Conservation (phyloP, 2,329 filamentous ascomycete species). For the Plectosphaerella cucumerina region DNA sequence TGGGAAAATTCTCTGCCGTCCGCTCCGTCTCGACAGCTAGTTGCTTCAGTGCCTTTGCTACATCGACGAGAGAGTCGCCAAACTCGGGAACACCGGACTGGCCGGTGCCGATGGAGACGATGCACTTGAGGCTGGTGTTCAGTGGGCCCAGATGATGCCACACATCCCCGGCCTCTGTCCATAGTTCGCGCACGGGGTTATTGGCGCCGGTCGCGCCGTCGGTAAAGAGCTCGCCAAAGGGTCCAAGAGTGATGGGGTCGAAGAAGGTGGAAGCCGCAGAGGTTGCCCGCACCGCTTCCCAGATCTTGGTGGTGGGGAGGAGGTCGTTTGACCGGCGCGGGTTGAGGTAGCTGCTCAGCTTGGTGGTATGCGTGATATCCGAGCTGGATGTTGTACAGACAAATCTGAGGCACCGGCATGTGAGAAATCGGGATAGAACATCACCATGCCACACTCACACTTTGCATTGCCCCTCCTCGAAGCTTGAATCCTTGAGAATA, state of each 20-base stretch:
- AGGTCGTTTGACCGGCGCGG: constrained; percentile 5
- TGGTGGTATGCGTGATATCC: constrained; percentile 9
- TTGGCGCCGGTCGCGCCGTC: constrained; percentile 26
- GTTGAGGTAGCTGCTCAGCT: constrained; percentile 12
- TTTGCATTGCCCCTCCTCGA: too few species aligned
- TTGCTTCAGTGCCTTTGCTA: too few species aligned
- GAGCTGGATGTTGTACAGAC: constrained; percentile 18
- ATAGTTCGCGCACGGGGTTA: constrained; percentile 36
- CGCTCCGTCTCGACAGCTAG: too few species aligned
- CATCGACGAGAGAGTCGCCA: too few species aligned
- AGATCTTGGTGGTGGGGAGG: constrained; percentile 29
- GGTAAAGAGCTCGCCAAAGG: not conserved
- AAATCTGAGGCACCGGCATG: constrained; percentile 10
- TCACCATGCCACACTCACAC: too few species aligned
- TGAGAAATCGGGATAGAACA: constrained; percentile 13
- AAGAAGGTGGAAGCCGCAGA: constrained; percentile 14
- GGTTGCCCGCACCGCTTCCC: constrained; percentile 12
- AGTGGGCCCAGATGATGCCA: constrained; percentile 27
- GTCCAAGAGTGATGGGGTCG: not conserved
- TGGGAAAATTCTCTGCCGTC: too few species aligned
- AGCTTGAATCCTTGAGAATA: too few species aligned
- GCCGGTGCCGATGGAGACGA: constrained; percentile 36
- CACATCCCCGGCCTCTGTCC: constrained; percentile 30
- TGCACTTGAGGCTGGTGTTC: constrained; percentile 23
- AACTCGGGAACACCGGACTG: too few species aligned